phyloP scores from a whole-genome alignment of 2,329 filamentous ascomycete species.

The Exophiala sideris region DNA sequence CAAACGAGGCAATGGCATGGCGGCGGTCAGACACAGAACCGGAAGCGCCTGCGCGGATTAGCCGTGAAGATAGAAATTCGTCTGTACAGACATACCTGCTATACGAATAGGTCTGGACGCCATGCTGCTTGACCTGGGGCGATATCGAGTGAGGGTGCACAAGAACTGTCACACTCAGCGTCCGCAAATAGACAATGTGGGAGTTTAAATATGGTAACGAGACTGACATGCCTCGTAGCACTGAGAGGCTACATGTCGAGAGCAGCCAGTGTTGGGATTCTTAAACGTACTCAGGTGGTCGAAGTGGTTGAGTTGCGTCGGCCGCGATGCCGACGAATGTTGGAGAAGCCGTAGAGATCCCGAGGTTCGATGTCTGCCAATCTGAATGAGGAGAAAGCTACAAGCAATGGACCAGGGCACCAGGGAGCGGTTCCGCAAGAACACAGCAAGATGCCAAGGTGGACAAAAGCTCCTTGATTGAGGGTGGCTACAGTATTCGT shows the following conservation, averaged over 20 bases:
- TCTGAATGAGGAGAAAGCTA: neutral
- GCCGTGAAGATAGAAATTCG: neutral
- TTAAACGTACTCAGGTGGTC: neutral
- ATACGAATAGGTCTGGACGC: slow-evolving; percentile 20
- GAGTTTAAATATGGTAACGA: no score
- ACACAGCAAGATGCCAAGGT: neutral
- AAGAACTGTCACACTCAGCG: no score
- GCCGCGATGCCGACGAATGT: slow-evolving; percentile 3
- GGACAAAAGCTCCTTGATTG: neutral
- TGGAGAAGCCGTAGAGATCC: slow-evolving; percentile 13
- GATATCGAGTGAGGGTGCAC: no score
- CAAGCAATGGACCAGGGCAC: no score
- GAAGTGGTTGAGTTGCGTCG: neutral
- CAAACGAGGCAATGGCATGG: slow-evolving; percentile 44
- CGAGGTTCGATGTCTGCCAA: slow-evolving; percentile 8
- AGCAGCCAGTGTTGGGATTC: no score
- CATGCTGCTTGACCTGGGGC: slow-evolving; percentile 1
- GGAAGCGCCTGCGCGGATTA: slow-evolving; percentile 35
- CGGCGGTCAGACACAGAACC: slow-evolving; percentile 46
- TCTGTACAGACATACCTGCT: slow-evolving; percentile 7
- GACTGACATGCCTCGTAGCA: no score
- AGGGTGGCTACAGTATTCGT: no score
- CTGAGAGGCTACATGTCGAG: no score
- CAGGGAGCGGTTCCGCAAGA: neutral
- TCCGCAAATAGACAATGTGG: no score